phyloP scores from a whole-genome alignment of 805 yeast genomes.

The Candida schatavii region DNA sequence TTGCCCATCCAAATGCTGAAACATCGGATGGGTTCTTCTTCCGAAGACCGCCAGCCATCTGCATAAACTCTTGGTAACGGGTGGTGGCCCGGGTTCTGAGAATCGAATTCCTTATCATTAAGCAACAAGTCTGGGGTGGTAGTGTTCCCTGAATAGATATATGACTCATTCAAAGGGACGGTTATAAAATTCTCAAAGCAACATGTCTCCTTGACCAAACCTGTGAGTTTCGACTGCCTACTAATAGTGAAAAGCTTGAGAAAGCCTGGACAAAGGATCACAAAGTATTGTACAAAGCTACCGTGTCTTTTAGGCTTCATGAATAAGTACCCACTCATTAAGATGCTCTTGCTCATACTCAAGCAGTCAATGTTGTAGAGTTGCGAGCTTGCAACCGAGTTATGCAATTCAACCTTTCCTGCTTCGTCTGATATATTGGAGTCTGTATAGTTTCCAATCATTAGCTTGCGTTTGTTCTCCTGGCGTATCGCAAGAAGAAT shows the following conservation, averaged over 20 bases:
- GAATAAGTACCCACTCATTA: conserved; percentile 64
- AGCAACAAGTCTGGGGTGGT: conserved; percentile 56
- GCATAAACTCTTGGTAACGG: conserved; percentile 68
- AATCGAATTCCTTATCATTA: conserved; percentile 43
- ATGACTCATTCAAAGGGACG: conserved; percentile 64
- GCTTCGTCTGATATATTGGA: conserved; percentile 44
- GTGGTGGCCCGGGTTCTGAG: conserved; percentile 50
- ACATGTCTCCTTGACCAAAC: conserved; percentile 42
- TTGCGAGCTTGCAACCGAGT: conserved; percentile 49
- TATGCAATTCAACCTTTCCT: conserved; percentile 49
- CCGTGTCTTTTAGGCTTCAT: conserved; percentile 70
- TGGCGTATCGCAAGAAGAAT: conserved; percentile 36
- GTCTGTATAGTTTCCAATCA: conserved; percentile 56
- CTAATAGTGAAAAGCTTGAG: conserved; percentile 55
- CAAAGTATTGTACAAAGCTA: conserved; percentile 58
- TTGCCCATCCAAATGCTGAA: conserved; percentile 84
- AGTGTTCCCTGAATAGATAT: conserved; percentile 68
- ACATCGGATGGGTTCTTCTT: conserved; percentile 70
- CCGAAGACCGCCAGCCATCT: conserved; percentile 84
- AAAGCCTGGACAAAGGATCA: conserved; percentile 68
- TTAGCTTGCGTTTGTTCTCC: conserved; percentile 45
- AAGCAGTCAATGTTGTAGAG: conserved; percentile 55
- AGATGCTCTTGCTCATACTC: conserved; percentile 57
- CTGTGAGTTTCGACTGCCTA: conserved; percentile 45
- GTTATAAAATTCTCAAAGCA: conserved; percentile 54